A percentile compares a stretch with the other conserved stretches of the same genome.
These are phyloP conservation scores for Pelargonium nanum DNA, from an alignment of 345 rosid genomes.

Conservation along the genomic window DNA sequence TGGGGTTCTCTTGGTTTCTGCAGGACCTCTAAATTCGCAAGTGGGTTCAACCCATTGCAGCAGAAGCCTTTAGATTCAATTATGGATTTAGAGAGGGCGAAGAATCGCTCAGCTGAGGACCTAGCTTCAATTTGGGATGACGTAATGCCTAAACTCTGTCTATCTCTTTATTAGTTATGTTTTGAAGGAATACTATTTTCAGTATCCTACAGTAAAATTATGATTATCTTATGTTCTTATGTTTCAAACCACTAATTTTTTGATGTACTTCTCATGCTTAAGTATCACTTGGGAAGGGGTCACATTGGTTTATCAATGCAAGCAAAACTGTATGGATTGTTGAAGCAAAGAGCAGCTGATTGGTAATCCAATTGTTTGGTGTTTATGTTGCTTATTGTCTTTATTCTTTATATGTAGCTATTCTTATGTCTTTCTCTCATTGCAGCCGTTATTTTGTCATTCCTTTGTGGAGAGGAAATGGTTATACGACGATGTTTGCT, in stretches of 20 bases:
- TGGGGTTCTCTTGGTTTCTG: conserved; percentile 63
- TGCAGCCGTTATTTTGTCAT: conserved; percentile 81
- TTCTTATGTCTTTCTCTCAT: conserved; percentile 1
- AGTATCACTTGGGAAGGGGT: conserved; percentile 90
- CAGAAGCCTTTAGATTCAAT: conserved; percentile 78
- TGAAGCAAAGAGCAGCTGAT: conserved; percentile 71
- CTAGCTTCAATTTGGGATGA: conserved; percentile 85
- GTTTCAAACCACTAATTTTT: conserved; percentile 5
- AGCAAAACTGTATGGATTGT: conserved; percentile 55
- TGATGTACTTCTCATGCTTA: conserved; percentile 12
- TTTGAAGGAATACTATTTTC: not conserved
- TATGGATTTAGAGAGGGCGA: conserved; percentile 68
- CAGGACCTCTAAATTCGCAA: conserved; percentile 64
- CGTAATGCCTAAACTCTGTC: conserved; percentile 21
- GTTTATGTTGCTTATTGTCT: conserved; percentile 5
- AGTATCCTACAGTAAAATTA: not conserved
- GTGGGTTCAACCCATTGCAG: conserved; percentile 76
- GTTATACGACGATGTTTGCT: conserved; percentile 82
- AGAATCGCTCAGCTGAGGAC: conserved; percentile 54
- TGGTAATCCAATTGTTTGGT: conserved; percentile 37
- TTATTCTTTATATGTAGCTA: conserved; percentile 1
- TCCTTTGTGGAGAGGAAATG: conserved; percentile 86
- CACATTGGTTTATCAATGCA: conserved; percentile 71
- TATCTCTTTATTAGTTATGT: not conserved
- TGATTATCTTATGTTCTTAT: not conserved